Percentiles rank a stretch among this genome's conserved stretches.
phyloP scores from a whole-genome alignment of 306 rosid species.

The Citrullus amarus region DNA sequence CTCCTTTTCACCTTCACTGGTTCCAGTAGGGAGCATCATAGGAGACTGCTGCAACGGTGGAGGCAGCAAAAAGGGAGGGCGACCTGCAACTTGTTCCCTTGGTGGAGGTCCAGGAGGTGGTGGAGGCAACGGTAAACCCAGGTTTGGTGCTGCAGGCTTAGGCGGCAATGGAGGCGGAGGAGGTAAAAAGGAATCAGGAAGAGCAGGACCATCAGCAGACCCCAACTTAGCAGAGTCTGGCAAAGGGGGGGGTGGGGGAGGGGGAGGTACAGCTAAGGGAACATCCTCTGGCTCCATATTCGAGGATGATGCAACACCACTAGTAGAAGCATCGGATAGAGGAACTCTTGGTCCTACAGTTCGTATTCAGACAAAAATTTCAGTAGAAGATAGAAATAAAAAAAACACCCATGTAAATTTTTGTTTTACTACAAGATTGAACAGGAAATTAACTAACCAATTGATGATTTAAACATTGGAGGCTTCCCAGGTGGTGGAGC shows the following conservation, averaged over 20 bases:
- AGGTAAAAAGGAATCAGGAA: slow-evolving; percentile 69
- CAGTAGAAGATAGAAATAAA: slow-evolving; percentile 6
- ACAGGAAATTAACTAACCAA: slow-evolving; percentile 40
- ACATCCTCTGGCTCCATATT: slow-evolving; percentile 50
- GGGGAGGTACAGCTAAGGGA: slow-evolving; percentile 52
- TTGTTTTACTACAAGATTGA: slow-evolving; percentile 10
- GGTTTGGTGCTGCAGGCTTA: slow-evolving; percentile 42
- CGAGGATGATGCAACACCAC: slow-evolving; percentile 65
- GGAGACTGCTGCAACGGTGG: slow-evolving; percentile 54
- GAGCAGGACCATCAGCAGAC: slow-evolving; percentile 45
- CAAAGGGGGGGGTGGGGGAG: slow-evolving; percentile 55
- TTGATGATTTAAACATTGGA: slow-evolving; percentile 88
- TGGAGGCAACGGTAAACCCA: slow-evolving; percentile 64
- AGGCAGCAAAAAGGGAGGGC: slow-evolving; percentile 56
- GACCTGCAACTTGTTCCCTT: slow-evolving; percentile 51
- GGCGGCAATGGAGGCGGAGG: slow-evolving; percentile 99
- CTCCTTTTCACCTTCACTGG: slow-evolving; percentile 42
- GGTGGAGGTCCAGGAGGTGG: slow-evolving; percentile 98
- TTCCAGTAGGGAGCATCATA: slow-evolving; percentile 67
- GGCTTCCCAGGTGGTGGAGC: slow-evolving; percentile 99
- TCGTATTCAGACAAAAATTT: slow-evolving; percentile 19
- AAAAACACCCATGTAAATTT: not conserved
- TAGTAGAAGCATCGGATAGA: slow-evolving; percentile 68
- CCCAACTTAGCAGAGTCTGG: slow-evolving; percentile 33
- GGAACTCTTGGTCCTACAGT: slow-evolving; percentile 91